Conservation (phyloP, 345 rosid genomes). For the Heritiera fomes region DNA sequence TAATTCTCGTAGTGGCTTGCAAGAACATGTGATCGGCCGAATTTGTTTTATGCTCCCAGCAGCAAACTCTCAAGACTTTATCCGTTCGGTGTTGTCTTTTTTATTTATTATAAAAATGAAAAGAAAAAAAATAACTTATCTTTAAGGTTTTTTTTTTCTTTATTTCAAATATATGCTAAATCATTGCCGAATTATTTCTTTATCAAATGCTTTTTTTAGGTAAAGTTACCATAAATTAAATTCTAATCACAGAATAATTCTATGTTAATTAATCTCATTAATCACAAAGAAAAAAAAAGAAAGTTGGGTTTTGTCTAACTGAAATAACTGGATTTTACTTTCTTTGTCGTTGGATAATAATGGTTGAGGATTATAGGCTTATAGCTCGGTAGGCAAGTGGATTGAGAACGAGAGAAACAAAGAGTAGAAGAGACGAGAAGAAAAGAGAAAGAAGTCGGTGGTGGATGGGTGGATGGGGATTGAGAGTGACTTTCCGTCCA, state of each 20-base stretch:
- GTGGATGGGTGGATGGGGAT: conserved; percentile 17
- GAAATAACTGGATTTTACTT: conserved; percentile 11
- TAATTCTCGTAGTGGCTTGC: no score
- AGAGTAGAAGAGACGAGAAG: background rate
- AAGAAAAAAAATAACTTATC: no score
- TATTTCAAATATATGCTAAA: no score
- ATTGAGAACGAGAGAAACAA: background rate
- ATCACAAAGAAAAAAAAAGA: background rate
- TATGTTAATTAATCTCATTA: background rate
- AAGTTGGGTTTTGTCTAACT: conserved; percentile 8
- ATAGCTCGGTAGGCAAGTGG: background rate
- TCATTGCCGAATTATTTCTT: no score
- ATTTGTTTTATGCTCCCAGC: no score
- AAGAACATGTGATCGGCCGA: no score
- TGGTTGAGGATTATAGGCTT: background rate
- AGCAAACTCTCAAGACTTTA: no score
- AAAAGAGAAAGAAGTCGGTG: conserved; percentile 19
- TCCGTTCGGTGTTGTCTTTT: no score
- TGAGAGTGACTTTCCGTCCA: conserved; percentile 40
- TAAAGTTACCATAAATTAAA: no score
- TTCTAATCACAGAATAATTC: background rate
- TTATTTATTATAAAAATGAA: no score
- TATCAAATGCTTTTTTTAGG: no score
- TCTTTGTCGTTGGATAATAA: background rate
- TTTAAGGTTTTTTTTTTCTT: no score